Evolutionary conservation across 495 filamentous ascomycete genomes (phyloP).

Genomic region (Hypoxylon trugodes): DNA sequence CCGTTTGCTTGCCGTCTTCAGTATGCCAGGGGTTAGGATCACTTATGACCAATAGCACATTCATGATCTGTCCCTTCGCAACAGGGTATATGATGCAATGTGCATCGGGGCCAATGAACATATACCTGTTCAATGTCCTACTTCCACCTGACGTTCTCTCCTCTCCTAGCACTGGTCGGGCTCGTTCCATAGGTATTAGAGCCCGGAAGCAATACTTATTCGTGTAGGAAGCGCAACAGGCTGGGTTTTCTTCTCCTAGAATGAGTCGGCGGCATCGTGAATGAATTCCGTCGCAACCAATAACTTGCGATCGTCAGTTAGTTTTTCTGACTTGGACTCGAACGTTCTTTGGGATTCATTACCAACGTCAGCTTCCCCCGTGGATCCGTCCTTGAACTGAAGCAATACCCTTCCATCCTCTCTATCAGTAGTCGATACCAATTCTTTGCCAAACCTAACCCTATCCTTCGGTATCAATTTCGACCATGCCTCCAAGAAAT

Average conservation of each 20-base stretch:
- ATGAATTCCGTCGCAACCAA: constrained; percentile 58
- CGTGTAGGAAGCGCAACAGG: constrained; percentile 47
- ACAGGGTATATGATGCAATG: constrained; percentile 55
- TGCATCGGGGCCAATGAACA: constrained; percentile 53
- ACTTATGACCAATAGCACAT: constrained; percentile 51
- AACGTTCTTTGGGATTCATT: neutral
- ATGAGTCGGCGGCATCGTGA: constrained; percentile 51
- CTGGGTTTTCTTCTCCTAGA: constrained; percentile 40
- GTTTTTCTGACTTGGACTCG: neutral
- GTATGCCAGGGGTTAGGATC: constrained; percentile 47
- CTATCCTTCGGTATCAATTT: constrained; percentile 31
- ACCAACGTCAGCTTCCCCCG: constrained; percentile 46
- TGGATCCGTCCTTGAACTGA: constrained; percentile 48
- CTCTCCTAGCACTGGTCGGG: constrained; percentile 39
- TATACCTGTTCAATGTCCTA: constrained; percentile 44
- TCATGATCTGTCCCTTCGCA: constrained; percentile 46
- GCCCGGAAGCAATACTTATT: constrained; percentile 55
- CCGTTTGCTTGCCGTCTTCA: constrained; percentile 45
- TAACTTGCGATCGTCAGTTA: constrained; percentile 40
- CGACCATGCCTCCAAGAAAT: constrained; percentile 55
- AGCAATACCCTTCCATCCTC: constrained; percentile 33
- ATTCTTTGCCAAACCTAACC: constrained; percentile 48
- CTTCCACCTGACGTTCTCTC: constrained; percentile 29
- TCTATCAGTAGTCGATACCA: constrained; percentile 23
- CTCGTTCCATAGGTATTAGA: constrained; percentile 50